Evolutionary conservation across 2,329 filamentous ascomycete species (phyloP).

Genomic region (Cryphonectria carpinicola): DNA sequence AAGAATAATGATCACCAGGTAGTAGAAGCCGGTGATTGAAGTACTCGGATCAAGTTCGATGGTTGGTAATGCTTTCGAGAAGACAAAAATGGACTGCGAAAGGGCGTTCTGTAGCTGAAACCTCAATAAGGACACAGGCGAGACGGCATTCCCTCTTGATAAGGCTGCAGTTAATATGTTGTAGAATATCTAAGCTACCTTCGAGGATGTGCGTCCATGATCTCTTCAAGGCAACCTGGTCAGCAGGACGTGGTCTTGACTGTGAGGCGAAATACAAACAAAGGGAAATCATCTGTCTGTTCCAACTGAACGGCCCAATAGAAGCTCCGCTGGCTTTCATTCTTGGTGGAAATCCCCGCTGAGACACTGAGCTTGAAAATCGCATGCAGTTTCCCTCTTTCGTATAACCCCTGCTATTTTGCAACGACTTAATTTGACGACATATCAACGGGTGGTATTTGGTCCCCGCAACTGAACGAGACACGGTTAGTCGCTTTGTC

Average conservation of each 20-base stretch:
- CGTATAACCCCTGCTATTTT: conserved; percentile 2
- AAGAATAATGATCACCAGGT: background rate
- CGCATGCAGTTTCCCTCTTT: conserved; percentile 6
- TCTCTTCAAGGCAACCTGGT: background rate
- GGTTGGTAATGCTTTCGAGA: background rate
- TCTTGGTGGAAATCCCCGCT: background rate
- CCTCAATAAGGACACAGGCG: background rate
- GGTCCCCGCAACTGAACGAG: background rate
- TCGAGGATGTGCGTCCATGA: background rate
- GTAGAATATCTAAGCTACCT: background rate
- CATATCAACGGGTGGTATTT: background rate
- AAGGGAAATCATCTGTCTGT: background rate
- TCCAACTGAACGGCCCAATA: background rate
- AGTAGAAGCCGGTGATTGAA: background rate
- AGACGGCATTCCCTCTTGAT: background rate
- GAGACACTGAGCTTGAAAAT: background rate
- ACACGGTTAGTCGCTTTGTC: background rate
- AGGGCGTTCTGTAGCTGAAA: background rate
- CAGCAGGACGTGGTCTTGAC: background rate
- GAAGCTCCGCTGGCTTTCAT: background rate
- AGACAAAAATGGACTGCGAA: background rate
- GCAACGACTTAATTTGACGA: background rate
- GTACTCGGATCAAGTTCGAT: background rate
- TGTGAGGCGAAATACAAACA: background rate
- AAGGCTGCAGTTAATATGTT: background rate